Percentiles rank a stretch among this genome's conserved stretches.
Conservation (phyloP, 805 yeast species). For the Yarrowia sp. region DNA sequence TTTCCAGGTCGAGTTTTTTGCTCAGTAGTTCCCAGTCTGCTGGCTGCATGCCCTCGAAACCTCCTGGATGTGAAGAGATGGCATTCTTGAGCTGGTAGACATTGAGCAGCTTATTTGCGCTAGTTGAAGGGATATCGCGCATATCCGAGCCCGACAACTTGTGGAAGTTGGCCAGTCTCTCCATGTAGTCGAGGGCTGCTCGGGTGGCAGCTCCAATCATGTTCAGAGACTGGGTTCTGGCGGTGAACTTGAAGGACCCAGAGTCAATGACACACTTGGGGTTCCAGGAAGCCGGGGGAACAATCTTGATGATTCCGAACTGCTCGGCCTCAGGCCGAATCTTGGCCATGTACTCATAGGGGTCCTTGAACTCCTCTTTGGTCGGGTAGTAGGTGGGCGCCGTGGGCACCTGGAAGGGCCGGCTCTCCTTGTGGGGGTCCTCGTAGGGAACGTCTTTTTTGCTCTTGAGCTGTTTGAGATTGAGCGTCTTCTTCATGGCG, state of each 20-base stretch:
- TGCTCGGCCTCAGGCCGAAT: constrained; percentile 59
- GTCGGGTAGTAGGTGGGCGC: constrained; percentile 68
- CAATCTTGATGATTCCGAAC: constrained; percentile 78
- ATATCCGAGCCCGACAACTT: constrained; percentile 44
- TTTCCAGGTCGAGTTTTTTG: constrained; percentile 23
- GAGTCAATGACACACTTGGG: constrained; percentile 51
- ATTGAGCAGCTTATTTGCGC: constrained; percentile 46
- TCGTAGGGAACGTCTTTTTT: constrained; percentile 40
- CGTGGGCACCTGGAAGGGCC: constrained; percentile 51
- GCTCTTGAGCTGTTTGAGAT: constrained; percentile 38
- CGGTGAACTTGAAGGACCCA: constrained; percentile 48
- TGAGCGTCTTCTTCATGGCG: constrained; percentile 39
- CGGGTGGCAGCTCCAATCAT: constrained; percentile 51
- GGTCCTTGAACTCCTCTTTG: constrained; percentile 64
- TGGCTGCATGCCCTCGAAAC: constrained; percentile 17
- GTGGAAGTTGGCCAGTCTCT: constrained; percentile 50
- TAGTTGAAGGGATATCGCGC: constrained; percentile 44
- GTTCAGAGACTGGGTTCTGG: constrained; percentile 50
- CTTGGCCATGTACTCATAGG: constrained; percentile 68
- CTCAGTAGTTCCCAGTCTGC: constrained; percentile 27
- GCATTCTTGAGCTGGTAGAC: constrained; percentile 47
- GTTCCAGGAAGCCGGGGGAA: constrained; percentile 62
- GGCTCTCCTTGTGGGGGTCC: constrained; percentile 41
- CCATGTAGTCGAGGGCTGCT: constrained; percentile 48
- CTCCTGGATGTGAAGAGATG: constrained; percentile 45